Evolutionary conservation across 495 filamentous ascomycete species (phyloP).

Genomic region (Parachaetomium inaequale): DNA sequence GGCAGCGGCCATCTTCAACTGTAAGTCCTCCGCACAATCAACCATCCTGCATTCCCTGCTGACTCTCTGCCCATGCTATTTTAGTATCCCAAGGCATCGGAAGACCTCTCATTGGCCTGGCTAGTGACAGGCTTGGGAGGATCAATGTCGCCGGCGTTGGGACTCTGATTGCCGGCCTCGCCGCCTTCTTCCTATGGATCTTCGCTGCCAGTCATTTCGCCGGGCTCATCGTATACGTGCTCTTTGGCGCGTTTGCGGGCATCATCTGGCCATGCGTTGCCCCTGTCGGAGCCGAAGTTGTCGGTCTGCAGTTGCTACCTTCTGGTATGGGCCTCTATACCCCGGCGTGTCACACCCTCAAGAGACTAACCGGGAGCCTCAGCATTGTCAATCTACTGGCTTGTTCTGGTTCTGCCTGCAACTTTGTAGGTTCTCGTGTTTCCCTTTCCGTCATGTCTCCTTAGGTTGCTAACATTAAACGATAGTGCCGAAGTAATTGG

Average conservation of each 20-base stretch:
- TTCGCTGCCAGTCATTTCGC: conserved; percentile 61
- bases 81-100: conserved; percentile 45
- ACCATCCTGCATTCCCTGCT: conserved; percentile 2
- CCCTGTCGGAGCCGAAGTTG: conserved; percentile 74
- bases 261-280: conserved; percentile 70
- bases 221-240: conserved; percentile 64
- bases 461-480: background rate
- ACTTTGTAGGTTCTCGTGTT: conserved; percentile 50
- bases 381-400: conserved; percentile 71
- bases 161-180: conserved; percentile 57
- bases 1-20: conserved; percentile 67
- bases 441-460: no score
- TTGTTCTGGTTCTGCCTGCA: conserved; percentile 65
- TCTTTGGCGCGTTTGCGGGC: conserved; percentile 68
- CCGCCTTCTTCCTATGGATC: conserved; percentile 65
- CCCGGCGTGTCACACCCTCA: background rate
- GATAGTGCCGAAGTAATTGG: conserved; percentile 64
- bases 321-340: conserved; percentile 40
- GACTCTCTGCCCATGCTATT: background rate
- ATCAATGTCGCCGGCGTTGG: conserved; percentile 62
- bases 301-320: conserved; percentile 68
- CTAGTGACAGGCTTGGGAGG: conserved; percentile 62
- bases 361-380: background rate
- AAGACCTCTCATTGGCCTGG: conserved; percentile 63
- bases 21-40: conserved; percentile 34